Conservation (phyloP, 2,329 filamentous ascomycete genomes). For the Fusarium poae region DNA sequence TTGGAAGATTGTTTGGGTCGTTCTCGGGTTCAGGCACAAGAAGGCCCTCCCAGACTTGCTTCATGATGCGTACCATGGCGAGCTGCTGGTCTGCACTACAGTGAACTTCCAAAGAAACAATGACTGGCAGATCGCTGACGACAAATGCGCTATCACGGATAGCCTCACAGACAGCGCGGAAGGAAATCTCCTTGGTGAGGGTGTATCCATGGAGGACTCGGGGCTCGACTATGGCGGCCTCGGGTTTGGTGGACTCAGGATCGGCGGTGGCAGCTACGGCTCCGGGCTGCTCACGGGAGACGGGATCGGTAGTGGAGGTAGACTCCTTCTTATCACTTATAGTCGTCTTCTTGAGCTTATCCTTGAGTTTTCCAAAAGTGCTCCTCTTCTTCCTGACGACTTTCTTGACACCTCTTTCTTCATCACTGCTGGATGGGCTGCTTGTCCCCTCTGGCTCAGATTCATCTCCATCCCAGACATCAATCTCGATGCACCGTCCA, state of each 20-base stretch:
- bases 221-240: conserved; percentile 69
- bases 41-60: conserved; percentile 81
- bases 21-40: conserved; percentile 70
- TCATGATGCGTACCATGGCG: conserved; percentile 93
- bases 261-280: neutral
- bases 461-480: conserved; percentile 93
- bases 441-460: conserved; percentile 67
- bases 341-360: conserved; percentile 65
- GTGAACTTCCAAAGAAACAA: conserved; percentile 95
- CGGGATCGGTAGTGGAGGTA: conserved; percentile 7
- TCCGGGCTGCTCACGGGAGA: conserved; percentile 13
- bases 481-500: conserved; percentile 92
- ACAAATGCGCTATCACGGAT: conserved; percentile 85
- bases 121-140: conserved; percentile 82
- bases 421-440: conserved; percentile 60
- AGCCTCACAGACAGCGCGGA: conserved; percentile 85
- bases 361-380: conserved; percentile 74
- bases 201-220: conserved; percentile 90
- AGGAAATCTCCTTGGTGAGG: conserved; percentile 87
- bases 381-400: conserved; percentile 66
- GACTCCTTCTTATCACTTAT: conserved; percentile 55
- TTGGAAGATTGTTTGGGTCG: conserved; percentile 68
- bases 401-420: conserved; percentile 62
- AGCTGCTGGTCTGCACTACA: conserved; percentile 84
- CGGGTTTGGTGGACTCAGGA: conserved; percentile 34